These are phyloP conservation scores for Coprinopsis cinerea DNA, from an alignment of 768 basidiomycete genomes.

Conservation along the genomic window DNA sequence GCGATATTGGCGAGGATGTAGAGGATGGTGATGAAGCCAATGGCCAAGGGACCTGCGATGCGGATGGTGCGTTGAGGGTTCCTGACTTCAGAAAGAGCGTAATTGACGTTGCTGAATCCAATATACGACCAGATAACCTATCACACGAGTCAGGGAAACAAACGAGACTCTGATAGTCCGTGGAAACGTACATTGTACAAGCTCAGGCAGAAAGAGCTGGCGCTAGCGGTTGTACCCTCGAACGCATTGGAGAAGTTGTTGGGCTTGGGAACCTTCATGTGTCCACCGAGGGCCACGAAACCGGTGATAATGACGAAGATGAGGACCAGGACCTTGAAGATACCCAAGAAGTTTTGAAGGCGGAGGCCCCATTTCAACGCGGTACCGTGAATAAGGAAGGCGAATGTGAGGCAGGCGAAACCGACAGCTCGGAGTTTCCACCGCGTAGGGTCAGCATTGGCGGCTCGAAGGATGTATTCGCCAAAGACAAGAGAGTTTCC, in stretches of 20 bases:
- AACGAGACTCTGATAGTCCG: neutral
- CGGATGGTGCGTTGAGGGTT: slow-evolving; percentile 59
- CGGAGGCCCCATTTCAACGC: slow-evolving; percentile 49
- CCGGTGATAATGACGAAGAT: slow-evolving; percentile 44
- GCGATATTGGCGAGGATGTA: slow-evolving; percentile 62
- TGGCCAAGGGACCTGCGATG: slow-evolving; percentile 58
- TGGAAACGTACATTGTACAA: slow-evolving; percentile 39
- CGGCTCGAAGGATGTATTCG: slow-evolving; percentile 41
- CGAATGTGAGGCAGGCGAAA: slow-evolving; percentile 32
- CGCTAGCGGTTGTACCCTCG: slow-evolving; percentile 40
- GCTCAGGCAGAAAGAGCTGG: slow-evolving; percentile 45
- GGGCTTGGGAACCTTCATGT: slow-evolving; percentile 26
- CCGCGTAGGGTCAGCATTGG: slow-evolving; percentile 23
- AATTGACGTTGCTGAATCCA: slow-evolving; percentile 66
- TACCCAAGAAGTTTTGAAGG: slow-evolving; percentile 58
- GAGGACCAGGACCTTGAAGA: slow-evolving; percentile 48
- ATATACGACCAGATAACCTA: slow-evolving; percentile 47
- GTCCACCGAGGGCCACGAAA: slow-evolving; percentile 35
- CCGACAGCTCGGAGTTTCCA: slow-evolving; percentile 30
- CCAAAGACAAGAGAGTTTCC: slow-evolving; percentile 52
- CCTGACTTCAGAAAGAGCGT: slow-evolving; percentile 56
- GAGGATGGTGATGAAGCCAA: slow-evolving; percentile 44
- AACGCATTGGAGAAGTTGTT: slow-evolving; percentile 29
- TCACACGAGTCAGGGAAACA: neutral
- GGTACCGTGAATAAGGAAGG: slow-evolving; percentile 34